Percentiles rank a stretch among this genome's conserved stretches.
Evolutionary conservation across 345 rosid species (phyloP).

Genomic region (Brassica nigra): DNA sequence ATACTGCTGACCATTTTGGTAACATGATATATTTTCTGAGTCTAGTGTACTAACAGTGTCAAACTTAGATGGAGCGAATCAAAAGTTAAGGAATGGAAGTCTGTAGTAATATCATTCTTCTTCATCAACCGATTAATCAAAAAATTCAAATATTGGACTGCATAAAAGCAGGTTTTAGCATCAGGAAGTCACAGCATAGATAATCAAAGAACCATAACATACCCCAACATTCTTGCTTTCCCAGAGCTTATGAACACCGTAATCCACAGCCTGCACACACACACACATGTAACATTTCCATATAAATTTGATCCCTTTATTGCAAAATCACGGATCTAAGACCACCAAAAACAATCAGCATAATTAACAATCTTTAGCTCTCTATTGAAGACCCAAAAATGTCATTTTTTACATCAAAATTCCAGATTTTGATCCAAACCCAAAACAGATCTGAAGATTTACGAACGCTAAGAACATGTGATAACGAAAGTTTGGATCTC

Average conservation of each 20-base stretch:
- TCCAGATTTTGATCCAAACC: neutral
- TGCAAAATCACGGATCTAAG: too few relatives aligned
- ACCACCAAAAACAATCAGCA: too few relatives aligned
- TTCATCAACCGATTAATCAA: neutral
- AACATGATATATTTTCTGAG: neutral
- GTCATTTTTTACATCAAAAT: neutral
- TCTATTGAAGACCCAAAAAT: too few relatives aligned
- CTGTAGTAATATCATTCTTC: neutral
- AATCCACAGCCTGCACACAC: constrained; percentile 86
- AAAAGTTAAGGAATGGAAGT: neutral
- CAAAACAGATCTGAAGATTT: neutral
- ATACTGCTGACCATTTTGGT: neutral
- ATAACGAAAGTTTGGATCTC: too few relatives aligned
- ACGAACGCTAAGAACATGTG: neutral
- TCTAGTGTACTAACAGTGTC: neutral
- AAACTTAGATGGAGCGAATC: neutral
- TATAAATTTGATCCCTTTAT: neutral
- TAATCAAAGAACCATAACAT: constrained; percentile 8
- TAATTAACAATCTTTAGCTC: too few relatives aligned
- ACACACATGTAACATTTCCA: neutral
- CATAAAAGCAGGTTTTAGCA: neutral
- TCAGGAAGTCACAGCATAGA: neutral
- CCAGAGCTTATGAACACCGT: constrained; percentile 91
- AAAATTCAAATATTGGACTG: neutral
- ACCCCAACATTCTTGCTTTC: constrained; percentile 95